Percentiles rank a stretch among this genome's conserved stretches.
Evolutionary conservation across 805 yeast genomes (phyloP).

Genomic region (Starmerella sp.): DNA sequence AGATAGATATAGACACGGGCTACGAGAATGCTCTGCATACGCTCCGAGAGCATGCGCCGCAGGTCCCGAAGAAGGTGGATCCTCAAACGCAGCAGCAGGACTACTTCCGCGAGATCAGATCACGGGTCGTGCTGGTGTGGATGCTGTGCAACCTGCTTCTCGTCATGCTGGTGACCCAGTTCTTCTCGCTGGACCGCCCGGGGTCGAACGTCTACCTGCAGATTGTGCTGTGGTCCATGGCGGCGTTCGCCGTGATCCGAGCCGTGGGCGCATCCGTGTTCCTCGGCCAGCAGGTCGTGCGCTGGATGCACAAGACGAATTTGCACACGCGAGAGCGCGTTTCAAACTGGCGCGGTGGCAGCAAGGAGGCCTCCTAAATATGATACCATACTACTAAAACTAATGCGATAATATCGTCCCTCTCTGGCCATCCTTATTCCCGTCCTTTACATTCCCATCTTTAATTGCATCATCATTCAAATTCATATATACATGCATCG

Average conservation of each 20-base stretch:
- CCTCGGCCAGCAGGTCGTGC: constrained; percentile 36
- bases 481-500: no score
- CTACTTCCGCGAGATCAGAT: constrained; percentile 87
- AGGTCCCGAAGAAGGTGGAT: constrained; percentile 36
- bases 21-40: constrained; percentile 65
- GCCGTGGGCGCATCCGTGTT: constrained; percentile 72
- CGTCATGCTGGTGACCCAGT: constrained; percentile 79
- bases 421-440: no score
- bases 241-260: constrained; percentile 68
- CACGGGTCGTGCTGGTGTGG: constrained; percentile 94
- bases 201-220: constrained; percentile 64
- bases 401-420: no score
- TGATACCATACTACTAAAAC: background rate
- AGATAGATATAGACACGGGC: constrained; percentile 67
- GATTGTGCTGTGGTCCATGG: constrained; percentile 86
- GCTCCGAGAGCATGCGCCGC: constrained; percentile 57
- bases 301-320: constrained; percentile 23
- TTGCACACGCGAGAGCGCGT: constrained; percentile 17
- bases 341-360: constrained; percentile 7
- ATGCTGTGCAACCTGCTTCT: constrained; percentile 68
- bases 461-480: no score
- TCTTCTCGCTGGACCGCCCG: constrained; percentile 57
- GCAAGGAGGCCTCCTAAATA: background rate
- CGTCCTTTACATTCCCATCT: no score
- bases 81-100: constrained; percentile 45